phyloP scores from a whole-genome alignment of 2,329 filamentous ascomycete genomes.

The Aureobasidium zeae region DNA sequence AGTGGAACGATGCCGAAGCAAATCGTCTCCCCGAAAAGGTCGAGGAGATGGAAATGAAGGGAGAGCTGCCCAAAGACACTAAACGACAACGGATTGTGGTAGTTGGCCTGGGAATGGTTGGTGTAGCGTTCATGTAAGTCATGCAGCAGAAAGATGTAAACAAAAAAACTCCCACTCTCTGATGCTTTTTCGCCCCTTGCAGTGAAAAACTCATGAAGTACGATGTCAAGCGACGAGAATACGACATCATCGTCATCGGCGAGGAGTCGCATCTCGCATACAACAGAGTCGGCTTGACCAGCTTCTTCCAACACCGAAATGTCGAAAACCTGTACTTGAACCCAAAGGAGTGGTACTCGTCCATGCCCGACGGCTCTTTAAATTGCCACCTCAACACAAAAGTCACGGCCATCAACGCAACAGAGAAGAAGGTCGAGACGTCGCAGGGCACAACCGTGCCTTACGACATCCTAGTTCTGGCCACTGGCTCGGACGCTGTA shows the following conservation, averaged over 20 bases:
- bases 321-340: slow-evolving; percentile 87
- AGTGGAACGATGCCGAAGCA: slow-evolving; percentile 39
- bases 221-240: slow-evolving; percentile 65
- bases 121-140: slow-evolving; percentile 73
- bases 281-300: slow-evolving; percentile 81
- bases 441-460: slow-evolving; percentile 58
- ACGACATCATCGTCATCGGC: slow-evolving; percentile 74
- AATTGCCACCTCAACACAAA: slow-evolving; percentile 67
- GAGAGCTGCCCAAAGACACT: slow-evolving; percentile 28
- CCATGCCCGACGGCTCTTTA: slow-evolving; percentile 57
- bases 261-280: slow-evolving; percentile 84
- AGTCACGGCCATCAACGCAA: slow-evolving; percentile 57
- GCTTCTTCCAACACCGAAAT: slow-evolving; percentile 77
- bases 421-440: slow-evolving; percentile 58
- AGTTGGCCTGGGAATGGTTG: slow-evolving; percentile 87
- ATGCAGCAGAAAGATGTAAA: too few relatives aligned
- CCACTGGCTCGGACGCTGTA: slow-evolving; percentile 77
- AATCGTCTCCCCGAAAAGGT: slow-evolving; percentile 38
- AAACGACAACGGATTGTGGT: slow-evolving; percentile 63
- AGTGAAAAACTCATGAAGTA: slow-evolving; percentile 86
- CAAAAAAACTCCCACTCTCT: background rate
- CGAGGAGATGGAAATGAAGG: slow-evolving; percentile 27
- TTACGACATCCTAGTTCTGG: slow-evolving; percentile 75
- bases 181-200: slow-evolving; percentile 15
- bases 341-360: slow-evolving; percentile 68